Evolutionary conservation across 306 rosid genomes (phyloP).

Genomic region (Pyrus communis): DNA sequence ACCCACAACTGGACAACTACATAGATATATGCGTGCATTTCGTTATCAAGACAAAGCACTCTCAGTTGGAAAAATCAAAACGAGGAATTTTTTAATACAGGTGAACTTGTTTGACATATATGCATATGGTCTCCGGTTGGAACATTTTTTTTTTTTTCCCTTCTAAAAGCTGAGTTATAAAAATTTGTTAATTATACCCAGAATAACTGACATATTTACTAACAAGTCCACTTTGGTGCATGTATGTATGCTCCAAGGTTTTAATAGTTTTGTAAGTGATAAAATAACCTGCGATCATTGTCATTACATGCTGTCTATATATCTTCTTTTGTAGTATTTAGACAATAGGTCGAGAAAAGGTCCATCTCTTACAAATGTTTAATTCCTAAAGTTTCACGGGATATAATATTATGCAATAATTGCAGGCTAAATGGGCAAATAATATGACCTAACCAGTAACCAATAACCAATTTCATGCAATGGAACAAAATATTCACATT

Average conservation of each 20-base stretch:
- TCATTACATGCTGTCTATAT: background rate
- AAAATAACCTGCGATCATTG: background rate
- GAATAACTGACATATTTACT: background rate
- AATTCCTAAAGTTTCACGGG: background rate
- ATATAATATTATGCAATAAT: background rate
- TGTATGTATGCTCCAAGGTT: too few species aligned
- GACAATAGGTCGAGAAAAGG: background rate
- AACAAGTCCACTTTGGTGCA: background rate
- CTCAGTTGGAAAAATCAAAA: background rate
- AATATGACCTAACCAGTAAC: background rate
- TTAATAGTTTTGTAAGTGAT: too few species aligned
- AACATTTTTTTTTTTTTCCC: background rate
- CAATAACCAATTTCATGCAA: background rate
- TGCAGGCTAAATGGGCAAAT: background rate
- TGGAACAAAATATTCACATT: background rate
- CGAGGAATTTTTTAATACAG: background rate
- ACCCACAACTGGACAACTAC: background rate
- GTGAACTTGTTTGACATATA: background rate
- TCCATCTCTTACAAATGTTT: background rate
- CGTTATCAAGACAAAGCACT: background rate
- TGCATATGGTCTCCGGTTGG: background rate
- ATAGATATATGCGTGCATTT: background rate
- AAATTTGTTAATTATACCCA: background rate
- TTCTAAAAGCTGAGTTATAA: background rate
- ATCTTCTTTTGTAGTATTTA: background rate